A percentile compares a stretch with the other conserved stretches of the same genome.
phyloP scores from a whole-genome alignment of 2,329 filamentous ascomycete species.

The Talaromyces sp. region DNA sequence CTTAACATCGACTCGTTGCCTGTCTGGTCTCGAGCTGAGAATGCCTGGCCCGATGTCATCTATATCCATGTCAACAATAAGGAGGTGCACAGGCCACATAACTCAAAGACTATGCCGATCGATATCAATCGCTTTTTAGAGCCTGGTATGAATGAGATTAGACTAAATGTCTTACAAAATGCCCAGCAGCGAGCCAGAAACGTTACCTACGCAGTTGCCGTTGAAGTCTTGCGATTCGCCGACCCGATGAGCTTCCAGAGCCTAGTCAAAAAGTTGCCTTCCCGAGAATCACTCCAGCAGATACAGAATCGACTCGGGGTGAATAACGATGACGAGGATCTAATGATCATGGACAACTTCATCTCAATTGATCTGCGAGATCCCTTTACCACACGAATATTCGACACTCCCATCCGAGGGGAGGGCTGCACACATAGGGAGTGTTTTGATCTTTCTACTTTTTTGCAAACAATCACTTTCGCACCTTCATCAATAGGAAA shows the following conservation, averaged over 20 bases:
- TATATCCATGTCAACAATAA: constrained; percentile 64
- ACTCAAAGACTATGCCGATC: constrained; percentile 70
- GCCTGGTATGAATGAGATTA: constrained; percentile 59
- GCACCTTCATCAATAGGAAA: constrained; percentile 60
- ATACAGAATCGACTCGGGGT: constrained; percentile 53
- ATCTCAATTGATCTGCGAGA: constrained; percentile 62
- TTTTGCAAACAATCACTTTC: constrained; percentile 60
- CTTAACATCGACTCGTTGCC: constrained; percentile 36
- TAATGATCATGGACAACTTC: constrained; percentile 55
- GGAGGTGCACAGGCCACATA: constrained; percentile 58
- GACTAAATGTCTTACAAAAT: constrained; percentile 46
- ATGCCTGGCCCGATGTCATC: constrained; percentile 66
- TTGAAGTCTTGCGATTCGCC: constrained; percentile 64
- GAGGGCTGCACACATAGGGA: constrained; percentile 69
- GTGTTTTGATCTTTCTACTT: constrained; percentile 85
- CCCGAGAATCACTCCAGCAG: constrained; percentile 48
- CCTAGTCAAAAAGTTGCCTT: constrained; percentile 38
- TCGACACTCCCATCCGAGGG: constrained; percentile 68
- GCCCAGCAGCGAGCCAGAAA: constrained; percentile 26
- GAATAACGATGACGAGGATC: constrained; percentile 56
- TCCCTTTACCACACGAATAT: constrained; percentile 62
- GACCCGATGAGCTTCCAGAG: constrained; percentile 35
- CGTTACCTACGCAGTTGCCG: constrained; percentile 56
- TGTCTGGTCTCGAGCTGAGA: constrained; percentile 62
- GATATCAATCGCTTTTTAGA: constrained; percentile 63